These are phyloP conservation scores for Filobasidium wieringae DNA, from an alignment of 768 basidiomycete species.

Conservation along the genomic window DNA sequence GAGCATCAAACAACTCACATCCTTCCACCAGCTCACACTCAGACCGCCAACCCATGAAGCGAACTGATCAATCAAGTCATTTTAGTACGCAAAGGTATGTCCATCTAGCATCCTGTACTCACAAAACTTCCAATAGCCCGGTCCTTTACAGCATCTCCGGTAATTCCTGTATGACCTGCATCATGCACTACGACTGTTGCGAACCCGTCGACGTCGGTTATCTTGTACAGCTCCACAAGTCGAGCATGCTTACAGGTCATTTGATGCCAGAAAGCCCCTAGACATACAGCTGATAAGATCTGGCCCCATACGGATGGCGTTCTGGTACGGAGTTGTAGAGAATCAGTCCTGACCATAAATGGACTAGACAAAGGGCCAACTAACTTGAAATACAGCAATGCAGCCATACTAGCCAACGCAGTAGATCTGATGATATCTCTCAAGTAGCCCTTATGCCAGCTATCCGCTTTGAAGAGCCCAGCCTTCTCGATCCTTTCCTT, in stretches of 20 bases:
- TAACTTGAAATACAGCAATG: conserved; percentile 25
- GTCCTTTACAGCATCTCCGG: conserved; percentile 72
- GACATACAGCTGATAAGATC: conserved; percentile 55
- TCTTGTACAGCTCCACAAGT: background rate
- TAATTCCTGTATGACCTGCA: conserved; percentile 87
- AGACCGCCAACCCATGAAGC: conserved; percentile 84
- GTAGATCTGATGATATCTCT: conserved; percentile 72
- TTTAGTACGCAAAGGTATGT: background rate
- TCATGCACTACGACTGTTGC: conserved; percentile 65
- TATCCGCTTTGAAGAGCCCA: conserved; percentile 56
- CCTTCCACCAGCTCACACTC: conserved; percentile 95
- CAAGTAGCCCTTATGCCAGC: conserved; percentile 63
- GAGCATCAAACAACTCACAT: conserved; percentile 55
- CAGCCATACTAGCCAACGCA: conserved; percentile 45
- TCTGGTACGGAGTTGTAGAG: background rate
- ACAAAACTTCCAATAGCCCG: conserved; percentile 56
- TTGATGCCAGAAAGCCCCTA: conserved; percentile 92
- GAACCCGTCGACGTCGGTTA: background rate
- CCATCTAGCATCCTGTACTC: background rate
- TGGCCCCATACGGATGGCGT: conserved; percentile 25
- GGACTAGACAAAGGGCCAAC: background rate
- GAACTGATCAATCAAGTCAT: conserved; percentile 46
- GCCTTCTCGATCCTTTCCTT: conserved; percentile 62
- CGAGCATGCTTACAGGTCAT: conserved; percentile 49
- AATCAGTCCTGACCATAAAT: background rate